Evolutionary conservation across 805 yeast genomes (phyloP).

Genomic region (Candida taoyuanica): DNA sequence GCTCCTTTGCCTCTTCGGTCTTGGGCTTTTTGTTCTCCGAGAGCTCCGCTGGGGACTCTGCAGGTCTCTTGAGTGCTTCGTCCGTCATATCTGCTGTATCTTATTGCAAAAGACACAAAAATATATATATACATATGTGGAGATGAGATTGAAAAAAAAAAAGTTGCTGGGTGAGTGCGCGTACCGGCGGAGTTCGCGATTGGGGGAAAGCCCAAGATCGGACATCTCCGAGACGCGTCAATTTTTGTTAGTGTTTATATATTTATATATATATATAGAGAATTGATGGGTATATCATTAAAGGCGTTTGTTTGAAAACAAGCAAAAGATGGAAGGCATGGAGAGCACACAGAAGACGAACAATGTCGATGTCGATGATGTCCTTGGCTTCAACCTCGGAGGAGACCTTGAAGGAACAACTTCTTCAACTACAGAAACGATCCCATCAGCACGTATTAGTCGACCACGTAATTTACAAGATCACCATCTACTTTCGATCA

Average conservation of each 20-base stretch:
- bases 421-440: constrained; percentile 3
- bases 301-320: not conserved
- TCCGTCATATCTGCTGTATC: too few relatives aligned
- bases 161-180: not conserved
- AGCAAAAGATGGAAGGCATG: not conserved
- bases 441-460: constrained; percentile 6
- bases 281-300: too few relatives aligned
- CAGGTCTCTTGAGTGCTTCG: constrained; percentile 21
- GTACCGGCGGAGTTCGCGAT: constrained; percentile 1
- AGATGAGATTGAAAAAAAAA: not conserved
- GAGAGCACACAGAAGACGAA: not conserved
- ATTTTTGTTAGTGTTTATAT: too few relatives aligned
- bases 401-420: not conserved
- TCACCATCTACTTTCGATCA: constrained; percentile 40
- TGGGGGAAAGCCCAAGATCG: too few relatives aligned
- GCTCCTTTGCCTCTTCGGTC: constrained; percentile 7
- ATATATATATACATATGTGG: not conserved
- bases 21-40: constrained; percentile 16
- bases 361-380: constrained; percentile 11
- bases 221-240: too few relatives aligned
- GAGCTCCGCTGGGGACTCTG: constrained; percentile 11
- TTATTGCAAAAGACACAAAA: too few relatives aligned
- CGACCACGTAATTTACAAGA: constrained; percentile 40
- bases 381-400: constrained; percentile 12
- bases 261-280: too few relatives aligned